A percentile compares a stretch with the other conserved stretches of the same genome.
These are phyloP conservation scores for Amphirosellinia nigrospora DNA, from an alignment of 495 filamentous ascomycete genomes.

Conservation along the genomic window DNA sequence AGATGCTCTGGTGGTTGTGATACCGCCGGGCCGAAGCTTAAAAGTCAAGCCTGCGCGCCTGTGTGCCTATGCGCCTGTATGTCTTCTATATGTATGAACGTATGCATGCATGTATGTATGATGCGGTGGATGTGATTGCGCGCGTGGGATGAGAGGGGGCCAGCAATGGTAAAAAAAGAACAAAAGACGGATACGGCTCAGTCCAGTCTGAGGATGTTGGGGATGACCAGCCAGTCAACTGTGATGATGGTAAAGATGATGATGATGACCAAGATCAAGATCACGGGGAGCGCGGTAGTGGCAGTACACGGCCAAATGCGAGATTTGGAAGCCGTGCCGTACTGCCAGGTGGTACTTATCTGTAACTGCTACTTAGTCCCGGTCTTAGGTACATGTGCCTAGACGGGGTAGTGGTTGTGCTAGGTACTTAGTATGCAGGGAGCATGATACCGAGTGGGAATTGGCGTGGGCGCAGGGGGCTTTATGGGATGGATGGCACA, in stretches of 20 bases:
- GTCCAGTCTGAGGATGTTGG: not conserved
- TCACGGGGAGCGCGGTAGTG: conserved; percentile 11
- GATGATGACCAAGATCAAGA: conserved; percentile 14
- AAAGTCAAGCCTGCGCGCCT: not conserved
- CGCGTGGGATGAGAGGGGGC: not conserved
- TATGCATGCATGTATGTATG: no score
- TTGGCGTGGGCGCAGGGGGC: not conserved
- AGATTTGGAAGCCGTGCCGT: not conserved
- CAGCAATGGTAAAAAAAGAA: not conserved
- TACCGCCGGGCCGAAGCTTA: not conserved
- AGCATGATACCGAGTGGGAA: not conserved
- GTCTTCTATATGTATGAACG: no score
- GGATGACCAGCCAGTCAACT: not conserved
- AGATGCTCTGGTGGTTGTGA: not conserved
- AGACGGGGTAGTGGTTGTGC: no score
- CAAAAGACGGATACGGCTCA: not conserved
- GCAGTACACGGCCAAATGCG: not conserved
- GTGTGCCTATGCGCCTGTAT: not conserved
- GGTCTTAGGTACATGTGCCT: no score
- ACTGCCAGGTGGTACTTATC: conserved; percentile 2
- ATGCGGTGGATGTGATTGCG: not conserved
- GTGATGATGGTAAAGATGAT: not conserved
- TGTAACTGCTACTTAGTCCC: no score
- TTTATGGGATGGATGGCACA: not conserved
- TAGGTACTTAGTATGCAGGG: conserved; percentile 4